Conservation (phyloP, 495 filamentous ascomycete species). For the Hypoxylon cercidicola region DNA sequence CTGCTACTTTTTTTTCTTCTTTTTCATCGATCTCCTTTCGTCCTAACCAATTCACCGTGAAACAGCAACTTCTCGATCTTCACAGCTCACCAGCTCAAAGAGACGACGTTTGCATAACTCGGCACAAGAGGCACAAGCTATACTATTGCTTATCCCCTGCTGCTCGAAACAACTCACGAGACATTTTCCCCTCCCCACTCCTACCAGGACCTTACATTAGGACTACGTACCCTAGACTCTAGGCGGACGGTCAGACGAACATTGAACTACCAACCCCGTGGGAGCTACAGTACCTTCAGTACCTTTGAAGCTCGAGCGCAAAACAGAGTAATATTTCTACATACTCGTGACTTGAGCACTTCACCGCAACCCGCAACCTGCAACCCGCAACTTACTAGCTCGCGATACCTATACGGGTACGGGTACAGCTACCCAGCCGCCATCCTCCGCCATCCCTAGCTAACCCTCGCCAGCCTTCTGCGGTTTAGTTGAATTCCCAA, state of each 20-base stretch:
- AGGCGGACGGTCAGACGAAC: conserved; percentile 37
- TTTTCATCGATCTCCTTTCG: conserved; percentile 8
- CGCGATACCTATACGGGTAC: background rate
- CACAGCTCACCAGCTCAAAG: background rate
- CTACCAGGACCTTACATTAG: conserved; percentile 7
- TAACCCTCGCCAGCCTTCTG: conserved; percentile 17
- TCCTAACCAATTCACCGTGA: conserved; percentile 2
- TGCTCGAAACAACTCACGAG: conserved; percentile 30
- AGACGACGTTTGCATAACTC: background rate
- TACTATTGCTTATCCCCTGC: conserved; percentile 9
- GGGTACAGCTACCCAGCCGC: too few species aligned
- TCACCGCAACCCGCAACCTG: too few species aligned
- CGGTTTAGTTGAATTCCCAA: conserved; percentile 15
- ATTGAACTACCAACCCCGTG: conserved; percentile 9
- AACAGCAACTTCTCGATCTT: background rate
- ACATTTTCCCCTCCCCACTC: conserved; percentile 30
- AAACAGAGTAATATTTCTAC: conserved; percentile 21
- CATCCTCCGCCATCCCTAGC: background rate
- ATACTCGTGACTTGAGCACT: conserved; percentile 20
- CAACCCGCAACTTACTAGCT: too few species aligned
- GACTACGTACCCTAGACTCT: conserved; percentile 13
- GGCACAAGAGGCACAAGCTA: background rate
- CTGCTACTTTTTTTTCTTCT: conserved; percentile 3
- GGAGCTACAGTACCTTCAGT: conserved; percentile 1
- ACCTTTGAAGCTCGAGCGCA: conserved; percentile 15